Evolutionary conservation across 2,329 filamentous ascomycete species (phyloP).

Genomic region (Ophiostoma triangulosporum): DNA sequence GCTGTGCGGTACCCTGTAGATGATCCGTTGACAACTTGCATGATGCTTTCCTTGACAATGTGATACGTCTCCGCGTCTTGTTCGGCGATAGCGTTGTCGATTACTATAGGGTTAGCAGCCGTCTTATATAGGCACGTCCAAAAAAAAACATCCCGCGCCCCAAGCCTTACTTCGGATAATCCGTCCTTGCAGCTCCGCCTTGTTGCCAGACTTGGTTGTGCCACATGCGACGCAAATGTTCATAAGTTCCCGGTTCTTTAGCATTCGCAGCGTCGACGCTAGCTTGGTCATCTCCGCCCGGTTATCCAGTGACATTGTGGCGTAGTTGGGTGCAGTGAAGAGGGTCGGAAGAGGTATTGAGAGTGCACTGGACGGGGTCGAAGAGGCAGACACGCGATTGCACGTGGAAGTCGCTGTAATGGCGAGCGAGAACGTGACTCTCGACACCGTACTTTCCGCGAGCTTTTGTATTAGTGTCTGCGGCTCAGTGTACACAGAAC

Average conservation of each 20-base stretch:
- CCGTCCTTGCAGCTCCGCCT: constrained; percentile 65
- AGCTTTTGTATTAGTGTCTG: no score
- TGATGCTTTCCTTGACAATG: constrained; percentile 7
- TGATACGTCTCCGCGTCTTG: constrained; percentile 8
- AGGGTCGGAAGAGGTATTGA: neutral
- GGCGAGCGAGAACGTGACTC: no score
- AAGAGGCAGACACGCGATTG: no score
- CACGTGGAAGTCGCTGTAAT: no score
- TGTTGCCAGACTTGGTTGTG: constrained; percentile 69
- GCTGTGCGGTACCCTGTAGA: neutral
- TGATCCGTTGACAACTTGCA: neutral
- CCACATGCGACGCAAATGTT: constrained; percentile 62
- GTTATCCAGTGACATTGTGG: constrained; percentile 13
- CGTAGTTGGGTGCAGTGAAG: neutral
- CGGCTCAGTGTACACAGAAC: no score
- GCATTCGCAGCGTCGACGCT: constrained; percentile 29
- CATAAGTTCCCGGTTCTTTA: constrained; percentile 55
- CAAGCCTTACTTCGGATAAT: constrained; percentile 53
- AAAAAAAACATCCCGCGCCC: constrained; percentile 26
- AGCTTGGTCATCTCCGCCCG: constrained; percentile 30
- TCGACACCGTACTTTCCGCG: no score
- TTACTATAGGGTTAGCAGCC: constrained; percentile 4
- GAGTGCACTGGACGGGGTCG: neutral
- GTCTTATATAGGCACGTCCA: neutral
- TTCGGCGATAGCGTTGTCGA: constrained; percentile 10